Evolutionary conservation across 768 basidiomycete species (phyloP), one percentile per base, ranked within the genome.

Genomic region (Panaeolus cyanescens): DNA sequence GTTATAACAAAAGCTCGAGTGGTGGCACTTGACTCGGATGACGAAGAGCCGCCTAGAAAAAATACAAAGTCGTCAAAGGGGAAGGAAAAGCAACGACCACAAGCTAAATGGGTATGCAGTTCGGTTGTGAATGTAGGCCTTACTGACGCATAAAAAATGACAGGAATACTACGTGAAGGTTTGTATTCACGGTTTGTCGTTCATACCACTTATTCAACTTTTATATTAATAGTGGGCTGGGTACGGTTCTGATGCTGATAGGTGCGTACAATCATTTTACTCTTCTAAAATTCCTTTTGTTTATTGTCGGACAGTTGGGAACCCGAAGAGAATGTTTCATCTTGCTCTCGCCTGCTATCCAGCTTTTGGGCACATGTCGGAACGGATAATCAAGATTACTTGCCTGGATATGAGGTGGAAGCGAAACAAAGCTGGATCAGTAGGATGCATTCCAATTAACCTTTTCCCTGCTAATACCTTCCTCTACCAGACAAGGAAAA

Each of bases 91-190:
- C 60, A 55, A 28, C 8, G 4, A 55, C 74, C 77, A 0, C 75
- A 79, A 4, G 74, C 76, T 7, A 76, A 76, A 71, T 89, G 85
- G 87, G 88, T 85, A 65, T 62, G 83, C 70, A 39, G 9, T 20
- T 45, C 32, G n/a, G n/a, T 36, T 58, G 32, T 45, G n/a, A 56
- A 56, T 17, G 25, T 40, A 34, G 42, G 15, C 32, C 22, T 6
- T 40, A 39, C 60, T 32, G 53, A 63, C 42, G 22, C 15, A 28
- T 32, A 31, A 15, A 57, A 10, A 31, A 12, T 50, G 4, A 13
- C 34, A 75, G 90, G 84, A 89, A 73, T 92, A 91, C 65, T 69
- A 67, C 56, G 89, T 91, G 37, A 91, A 91, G 79, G 90, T 90
- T 62, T 62, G 56, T 50, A 32, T 32, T 60, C 31, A n/a, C 31